These are phyloP conservation scores for Bretschneidera sinensis DNA, from an alignment of 345 rosid genomes.

Conservation along the genomic window DNA sequence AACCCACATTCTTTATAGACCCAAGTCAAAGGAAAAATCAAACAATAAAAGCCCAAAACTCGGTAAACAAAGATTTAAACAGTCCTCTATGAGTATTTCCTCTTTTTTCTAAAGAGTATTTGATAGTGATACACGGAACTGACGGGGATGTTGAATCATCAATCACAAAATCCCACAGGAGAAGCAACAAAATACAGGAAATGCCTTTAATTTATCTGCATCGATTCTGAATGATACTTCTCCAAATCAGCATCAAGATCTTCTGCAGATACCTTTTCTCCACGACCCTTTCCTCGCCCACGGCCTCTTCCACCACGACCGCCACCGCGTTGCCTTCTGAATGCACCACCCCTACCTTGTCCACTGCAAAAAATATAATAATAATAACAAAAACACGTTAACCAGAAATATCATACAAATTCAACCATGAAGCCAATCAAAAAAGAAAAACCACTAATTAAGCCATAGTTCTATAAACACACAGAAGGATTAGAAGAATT, in stretches of 20 bases:
- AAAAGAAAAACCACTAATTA: too few species aligned
- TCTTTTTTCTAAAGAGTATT: slow-evolving; percentile 20
- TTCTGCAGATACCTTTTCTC: slow-evolving; percentile 81
- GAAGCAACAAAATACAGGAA: slow-evolving; percentile 17
- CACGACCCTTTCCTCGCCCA: slow-evolving; percentile 63
- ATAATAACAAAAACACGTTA: not conserved
- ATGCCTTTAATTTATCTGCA: slow-evolving; percentile 57
- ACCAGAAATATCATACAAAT: not conserved
- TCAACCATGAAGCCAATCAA: not conserved
- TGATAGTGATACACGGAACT: slow-evolving; percentile 30
- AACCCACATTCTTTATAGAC: slow-evolving; percentile 32
- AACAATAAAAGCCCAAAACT: slow-evolving; percentile 32
- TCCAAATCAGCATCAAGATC: slow-evolving; percentile 97
- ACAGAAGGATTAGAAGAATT: too few species aligned
- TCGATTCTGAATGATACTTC: slow-evolving; percentile 73
- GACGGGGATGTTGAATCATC: slow-evolving; percentile 22
- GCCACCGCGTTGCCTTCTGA: slow-evolving; percentile 50
- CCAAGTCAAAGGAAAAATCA: slow-evolving; percentile 35
- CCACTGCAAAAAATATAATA: slow-evolving; percentile 35
- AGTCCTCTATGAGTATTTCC: slow-evolving; percentile 25
- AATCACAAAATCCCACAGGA: slow-evolving; percentile 31
- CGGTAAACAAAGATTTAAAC: slow-evolving; percentile 27
- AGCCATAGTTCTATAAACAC: too few species aligned
- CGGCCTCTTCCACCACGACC: slow-evolving; percentile 63
- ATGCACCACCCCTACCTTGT: slow-evolving; percentile 57